These are phyloP conservation scores for Saturnispora quitensis DNA, from an alignment of 805 yeast species.

Conservation along the genomic window DNA sequence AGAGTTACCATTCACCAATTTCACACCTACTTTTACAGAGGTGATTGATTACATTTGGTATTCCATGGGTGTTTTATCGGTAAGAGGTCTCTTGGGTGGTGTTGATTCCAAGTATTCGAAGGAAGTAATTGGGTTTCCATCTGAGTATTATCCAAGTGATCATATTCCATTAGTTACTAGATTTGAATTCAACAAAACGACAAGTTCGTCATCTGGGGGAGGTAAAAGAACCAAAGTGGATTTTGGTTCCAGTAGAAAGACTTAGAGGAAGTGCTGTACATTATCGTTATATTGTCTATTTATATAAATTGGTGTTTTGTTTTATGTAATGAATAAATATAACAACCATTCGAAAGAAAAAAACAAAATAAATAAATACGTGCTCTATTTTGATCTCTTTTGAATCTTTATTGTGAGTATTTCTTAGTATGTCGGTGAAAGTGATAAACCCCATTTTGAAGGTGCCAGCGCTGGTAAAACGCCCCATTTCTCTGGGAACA, in stretches of 20 bases:
- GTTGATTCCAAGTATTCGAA: conserved; percentile 70
- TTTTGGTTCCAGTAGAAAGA: conserved; percentile 22
- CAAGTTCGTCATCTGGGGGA: conserved; percentile 5
- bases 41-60: conserved; percentile 96
- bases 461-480: background rate
- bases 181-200: conserved; percentile 54
- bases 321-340: background rate
- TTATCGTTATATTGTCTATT: background rate
- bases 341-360: background rate
- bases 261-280: conserved; percentile 11
- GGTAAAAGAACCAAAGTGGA: conserved; percentile 23
- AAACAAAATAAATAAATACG: background rate
- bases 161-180: conserved; percentile 82
- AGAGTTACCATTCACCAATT: conserved; percentile 90
- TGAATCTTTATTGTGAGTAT: background rate
- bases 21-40: conserved; percentile 87
- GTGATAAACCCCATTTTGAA: background rate
- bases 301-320: background rate
- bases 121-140: conserved; percentile 85
- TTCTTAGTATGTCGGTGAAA: background rate
- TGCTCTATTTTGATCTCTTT: background rate
- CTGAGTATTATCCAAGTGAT: conserved; percentile 88
- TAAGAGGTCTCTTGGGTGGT: conserved; percentile 78
- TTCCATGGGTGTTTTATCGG: conserved; percentile 69
- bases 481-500: background rate